Percentiles rank a stretch among this genome's conserved stretches.
These are phyloP conservation scores for Cutaneotrichosporon curvatum DNA, from an alignment of 1,284 basidiomycete genomes.

Conservation along the genomic window DNA sequence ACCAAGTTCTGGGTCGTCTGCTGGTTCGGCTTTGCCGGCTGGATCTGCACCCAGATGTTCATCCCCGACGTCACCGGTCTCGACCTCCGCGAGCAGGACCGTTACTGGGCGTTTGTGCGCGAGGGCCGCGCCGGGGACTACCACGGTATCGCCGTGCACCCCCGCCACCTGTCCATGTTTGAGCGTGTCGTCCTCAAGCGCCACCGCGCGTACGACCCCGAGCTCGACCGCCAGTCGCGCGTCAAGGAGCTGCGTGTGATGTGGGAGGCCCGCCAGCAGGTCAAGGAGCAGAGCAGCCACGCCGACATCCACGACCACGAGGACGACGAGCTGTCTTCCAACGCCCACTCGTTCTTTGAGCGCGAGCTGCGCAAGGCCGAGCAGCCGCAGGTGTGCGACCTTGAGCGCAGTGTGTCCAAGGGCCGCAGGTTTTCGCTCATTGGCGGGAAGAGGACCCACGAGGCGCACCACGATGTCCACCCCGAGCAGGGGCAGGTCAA, in stretches of 20 bases:
- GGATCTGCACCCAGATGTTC: constrained; percentile 49
- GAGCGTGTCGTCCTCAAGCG: constrained; percentile 51
- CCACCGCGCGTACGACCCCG: constrained; percentile 50
- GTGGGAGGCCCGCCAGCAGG: constrained; percentile 38
- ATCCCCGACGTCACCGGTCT: constrained; percentile 53
- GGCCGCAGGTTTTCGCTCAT: background rate
- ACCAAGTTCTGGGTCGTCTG: constrained; percentile 53
- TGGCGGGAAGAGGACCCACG: background rate
- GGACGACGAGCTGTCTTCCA: constrained; percentile 24
- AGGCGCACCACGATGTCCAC: background rate
- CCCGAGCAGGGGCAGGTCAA: background rate
- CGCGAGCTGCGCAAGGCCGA: constrained; percentile 19
- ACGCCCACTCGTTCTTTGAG: constrained; percentile 24
- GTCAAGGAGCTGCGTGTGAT: constrained; percentile 50
- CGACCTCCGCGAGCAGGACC: constrained; percentile 53
- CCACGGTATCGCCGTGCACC: constrained; percentile 54
- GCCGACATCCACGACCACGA: constrained; percentile 24
- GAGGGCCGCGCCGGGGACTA: constrained; percentile 49
- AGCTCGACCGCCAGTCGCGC: constrained; percentile 49
- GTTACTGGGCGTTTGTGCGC: constrained; percentile 52
- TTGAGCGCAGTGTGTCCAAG: background rate
- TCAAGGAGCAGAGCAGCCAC: constrained; percentile 17
- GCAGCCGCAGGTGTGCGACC: constrained; percentile 3
- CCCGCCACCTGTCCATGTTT: constrained; percentile 49
- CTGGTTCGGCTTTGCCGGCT: constrained; percentile 52